phyloP scores from a whole-genome alignment of 495 filamentous ascomycete genomes.

The Gamarada debralockiae region DNA sequence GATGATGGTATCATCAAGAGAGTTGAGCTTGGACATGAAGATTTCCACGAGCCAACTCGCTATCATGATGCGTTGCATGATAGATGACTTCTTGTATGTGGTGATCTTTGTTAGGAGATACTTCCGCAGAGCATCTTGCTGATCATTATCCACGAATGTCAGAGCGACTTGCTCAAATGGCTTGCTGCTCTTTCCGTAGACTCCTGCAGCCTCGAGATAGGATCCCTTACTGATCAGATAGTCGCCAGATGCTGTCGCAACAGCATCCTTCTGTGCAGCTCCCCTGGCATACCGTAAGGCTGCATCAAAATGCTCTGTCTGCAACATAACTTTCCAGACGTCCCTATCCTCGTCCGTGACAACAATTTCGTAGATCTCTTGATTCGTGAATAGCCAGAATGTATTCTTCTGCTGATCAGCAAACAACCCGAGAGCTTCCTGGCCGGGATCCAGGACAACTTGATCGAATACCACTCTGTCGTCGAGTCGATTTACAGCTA shows the following conservation, averaged over 20 bases:
- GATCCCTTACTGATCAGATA: slow-evolving; percentile 74
- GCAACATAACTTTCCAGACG: slow-evolving; percentile 88
- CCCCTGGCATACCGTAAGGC: slow-evolving; percentile 76
- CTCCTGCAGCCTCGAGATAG: slow-evolving; percentile 77
- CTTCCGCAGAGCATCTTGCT: slow-evolving; percentile 87
- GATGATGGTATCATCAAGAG: slow-evolving; percentile 88
- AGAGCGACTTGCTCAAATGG: slow-evolving; percentile 94
- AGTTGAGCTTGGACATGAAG: slow-evolving; percentile 96
- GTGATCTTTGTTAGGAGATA: slow-evolving; percentile 84
- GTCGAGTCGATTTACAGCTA: slow-evolving; percentile 82
- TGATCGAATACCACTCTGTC: slow-evolving; percentile 83
- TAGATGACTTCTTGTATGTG: slow-evolving; percentile 72
- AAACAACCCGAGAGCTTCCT: slow-evolving; percentile 73
- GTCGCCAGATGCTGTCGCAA: slow-evolving; percentile 87
- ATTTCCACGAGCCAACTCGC: slow-evolving; percentile 93
- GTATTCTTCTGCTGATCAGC: slow-evolving; percentile 91
- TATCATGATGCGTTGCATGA: slow-evolving; percentile 95
- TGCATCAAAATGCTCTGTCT: slow-evolving; percentile 78
- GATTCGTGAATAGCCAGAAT: slow-evolving; percentile 89
- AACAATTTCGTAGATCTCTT: slow-evolving; percentile 91
- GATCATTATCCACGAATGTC: slow-evolving; percentile 80
- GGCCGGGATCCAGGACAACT: slow-evolving; percentile 73
- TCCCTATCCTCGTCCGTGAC: slow-evolving; percentile 87
- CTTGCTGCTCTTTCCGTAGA: slow-evolving; percentile 94
- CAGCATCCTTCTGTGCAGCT: slow-evolving; percentile 75